Conservation (phyloP, 352 stramenopile genomes). For the Hyphochytrium catenoides region DNA sequence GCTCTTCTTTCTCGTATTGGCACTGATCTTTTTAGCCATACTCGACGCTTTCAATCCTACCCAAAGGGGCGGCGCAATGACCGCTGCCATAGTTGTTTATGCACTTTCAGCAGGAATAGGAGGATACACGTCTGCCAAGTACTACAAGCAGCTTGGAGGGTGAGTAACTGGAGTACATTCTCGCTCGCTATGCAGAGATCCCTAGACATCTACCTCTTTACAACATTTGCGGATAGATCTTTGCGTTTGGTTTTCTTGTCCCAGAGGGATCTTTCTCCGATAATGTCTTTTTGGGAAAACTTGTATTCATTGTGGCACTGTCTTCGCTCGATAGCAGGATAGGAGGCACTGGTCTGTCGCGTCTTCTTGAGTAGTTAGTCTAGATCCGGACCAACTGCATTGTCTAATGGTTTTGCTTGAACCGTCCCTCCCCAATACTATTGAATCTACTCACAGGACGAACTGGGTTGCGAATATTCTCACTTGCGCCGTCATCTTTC, state of each 20-base stretch:
- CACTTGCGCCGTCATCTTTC: constrained; percentile 69
- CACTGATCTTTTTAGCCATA: constrained; percentile 71
- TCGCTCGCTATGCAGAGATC: no score
- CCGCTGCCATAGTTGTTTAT: constrained; percentile 81
- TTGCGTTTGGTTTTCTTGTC: constrained; percentile 2
- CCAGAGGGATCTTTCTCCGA: no score
- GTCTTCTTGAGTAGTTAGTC: no score
- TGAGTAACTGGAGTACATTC: not conserved
- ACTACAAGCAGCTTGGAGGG: constrained; percentile 83
- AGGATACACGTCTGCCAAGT: constrained; percentile 66
- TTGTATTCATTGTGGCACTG: not conserved
- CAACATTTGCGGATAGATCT: constrained; percentile 1
- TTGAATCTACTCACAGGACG: constrained; percentile 16
- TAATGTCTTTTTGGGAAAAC: not conserved
- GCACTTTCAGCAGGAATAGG: constrained; percentile 74
- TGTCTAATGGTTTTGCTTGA: no score
- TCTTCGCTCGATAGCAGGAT: no score
- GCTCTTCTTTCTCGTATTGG: constrained; percentile 72
- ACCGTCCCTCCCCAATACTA: no score
- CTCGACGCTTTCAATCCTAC: constrained; percentile 74
- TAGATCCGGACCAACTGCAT: no score
- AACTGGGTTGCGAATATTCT: constrained; percentile 88
- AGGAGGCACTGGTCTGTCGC: no score
- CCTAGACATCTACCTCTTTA: constrained; percentile 2
- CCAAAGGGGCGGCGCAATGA: constrained; percentile 71